Base-by-base conservation (phyloP, 2,329 filamentous ascomycete species). In the Colletotrichum kahawae region DNA sequence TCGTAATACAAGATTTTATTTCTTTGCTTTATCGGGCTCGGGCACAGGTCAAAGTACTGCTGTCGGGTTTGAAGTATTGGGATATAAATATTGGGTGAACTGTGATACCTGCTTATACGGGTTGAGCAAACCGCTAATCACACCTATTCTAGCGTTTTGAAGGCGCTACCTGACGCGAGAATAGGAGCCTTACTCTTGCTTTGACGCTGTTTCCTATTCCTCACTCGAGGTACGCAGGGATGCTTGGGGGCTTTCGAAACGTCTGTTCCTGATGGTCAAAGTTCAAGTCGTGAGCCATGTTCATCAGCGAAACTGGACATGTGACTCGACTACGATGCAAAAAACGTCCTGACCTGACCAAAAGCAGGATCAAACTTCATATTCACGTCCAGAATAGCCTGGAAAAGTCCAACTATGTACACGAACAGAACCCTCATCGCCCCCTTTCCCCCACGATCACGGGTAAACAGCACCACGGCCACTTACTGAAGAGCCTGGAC, bases 401-500 rank as follows among this genome's bases (percentile, higher is more conserved):
- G 43, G 43, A 21, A 0, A 21, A 51, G 0, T 13, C 43, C 5
- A 7, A 51, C 13, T 51, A 51, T 51, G 43, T 51, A 51, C n/a
- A 21, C 1, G 43, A 51, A 51, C 43, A 13, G 16, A 34, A 36
- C 34, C 9, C 0, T 8, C 27, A 4, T 27, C 33, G 5, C 27
- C 34, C 38, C 34, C 3, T 7, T 16, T 9, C 3, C 27, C 31
- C 6, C 24, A 12, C 13, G 9, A 27, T 13, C 33, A 18, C 4
- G 21, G 34, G 34, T 34, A 21, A n/a, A 18, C 14, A 16, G 5
- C 63, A 24, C 6, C 7, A 3, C 10, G 0, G 1, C 6, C 62
- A 14, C 29, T 56, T 31, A 76, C 62, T 75, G 70, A 69, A 87
- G 78, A 29, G 82, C 83, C 62, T 81, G 79, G 71, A 84, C 85